phyloP scores from a whole-genome alignment of 2,329 filamentous ascomycete species.

The Alternaria rosae region DNA sequence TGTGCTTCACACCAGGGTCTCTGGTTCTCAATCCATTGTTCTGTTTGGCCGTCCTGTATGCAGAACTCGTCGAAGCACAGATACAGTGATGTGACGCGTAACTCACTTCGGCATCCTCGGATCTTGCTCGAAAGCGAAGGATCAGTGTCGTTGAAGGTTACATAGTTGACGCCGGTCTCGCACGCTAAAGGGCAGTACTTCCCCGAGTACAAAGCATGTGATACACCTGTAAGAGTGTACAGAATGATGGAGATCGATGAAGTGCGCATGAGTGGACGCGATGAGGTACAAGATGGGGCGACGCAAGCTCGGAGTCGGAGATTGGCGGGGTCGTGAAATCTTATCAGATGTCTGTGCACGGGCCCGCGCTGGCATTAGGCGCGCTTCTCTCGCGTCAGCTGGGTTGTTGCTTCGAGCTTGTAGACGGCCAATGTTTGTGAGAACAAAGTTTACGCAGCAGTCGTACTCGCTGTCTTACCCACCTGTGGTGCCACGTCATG shows the following conservation, averaged over 20 bases:
- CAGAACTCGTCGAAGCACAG: slow-evolving; percentile 41
- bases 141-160: slow-evolving; percentile 44
- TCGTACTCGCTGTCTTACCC: not conserved
- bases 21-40: slow-evolving; percentile 26
- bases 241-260: slow-evolving; percentile 13
- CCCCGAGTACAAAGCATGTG: slow-evolving; percentile 24
- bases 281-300: slow-evolving; percentile 11
- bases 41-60: slow-evolving; percentile 16
- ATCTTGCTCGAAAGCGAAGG: slow-evolving; percentile 35
- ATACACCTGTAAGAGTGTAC: slow-evolving; percentile 12
- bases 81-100: slow-evolving; percentile 38
- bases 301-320: slow-evolving; percentile 21
- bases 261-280: slow-evolving; percentile 28
- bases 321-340: slow-evolving; percentile 27
- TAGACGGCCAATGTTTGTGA: not conserved
- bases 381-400: not conserved
- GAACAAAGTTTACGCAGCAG: not conserved
- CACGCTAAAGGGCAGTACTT: slow-evolving; percentile 42
- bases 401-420: not conserved
- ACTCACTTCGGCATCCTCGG: slow-evolving; percentile 34
- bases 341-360: slow-evolving; percentile 30
- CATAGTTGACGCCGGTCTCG: slow-evolving; percentile 38
- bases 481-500: not conserved
- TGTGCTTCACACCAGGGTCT: slow-evolving; percentile 33
- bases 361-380: not conserved